These are phyloP conservation scores for Potentilla sterilis DNA, from an alignment of 306 rosid species.

Conservation along the genomic window DNA sequence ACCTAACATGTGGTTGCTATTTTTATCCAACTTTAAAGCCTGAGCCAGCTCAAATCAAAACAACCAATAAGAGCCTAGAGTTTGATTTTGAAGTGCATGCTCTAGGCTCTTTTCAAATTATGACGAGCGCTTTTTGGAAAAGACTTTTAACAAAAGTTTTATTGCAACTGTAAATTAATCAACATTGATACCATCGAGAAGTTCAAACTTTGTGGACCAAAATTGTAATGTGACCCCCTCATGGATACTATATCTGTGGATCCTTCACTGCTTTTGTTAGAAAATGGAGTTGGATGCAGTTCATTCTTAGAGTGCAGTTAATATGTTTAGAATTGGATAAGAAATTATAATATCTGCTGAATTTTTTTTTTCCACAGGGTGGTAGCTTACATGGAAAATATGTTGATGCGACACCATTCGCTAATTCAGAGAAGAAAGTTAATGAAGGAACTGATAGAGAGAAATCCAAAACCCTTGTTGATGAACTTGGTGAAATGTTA, in stretches of 20 bases:
- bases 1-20: background rate
- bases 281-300: background rate
- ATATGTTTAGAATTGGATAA: background rate
- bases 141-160: background rate
- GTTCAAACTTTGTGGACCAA: background rate
- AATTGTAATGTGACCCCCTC: background rate
- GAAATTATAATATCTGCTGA: background rate
- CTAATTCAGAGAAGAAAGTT: constrained; percentile 49
- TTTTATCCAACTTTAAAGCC: background rate
- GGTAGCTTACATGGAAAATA: constrained; percentile 78
- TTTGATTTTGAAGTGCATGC: no score
- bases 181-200: background rate
- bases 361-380: constrained; percentile 53
- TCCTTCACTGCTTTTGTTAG: background rate
- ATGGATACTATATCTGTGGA: no score
- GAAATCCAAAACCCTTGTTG: constrained; percentile 59
- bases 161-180: background rate
- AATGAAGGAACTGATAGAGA: constrained; percentile 32
- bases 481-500: constrained; percentile 77
- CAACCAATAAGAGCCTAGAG: no score
- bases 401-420: constrained; percentile 83
- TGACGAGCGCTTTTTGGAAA: background rate
- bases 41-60: background rate
- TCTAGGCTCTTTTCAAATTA: background rate
- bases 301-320: background rate